Evolutionary conservation across 208 protist genomes (phyloP), one percentile per base, ranked within the genome.

Genomic region (Crithidia sp.): DNA sequence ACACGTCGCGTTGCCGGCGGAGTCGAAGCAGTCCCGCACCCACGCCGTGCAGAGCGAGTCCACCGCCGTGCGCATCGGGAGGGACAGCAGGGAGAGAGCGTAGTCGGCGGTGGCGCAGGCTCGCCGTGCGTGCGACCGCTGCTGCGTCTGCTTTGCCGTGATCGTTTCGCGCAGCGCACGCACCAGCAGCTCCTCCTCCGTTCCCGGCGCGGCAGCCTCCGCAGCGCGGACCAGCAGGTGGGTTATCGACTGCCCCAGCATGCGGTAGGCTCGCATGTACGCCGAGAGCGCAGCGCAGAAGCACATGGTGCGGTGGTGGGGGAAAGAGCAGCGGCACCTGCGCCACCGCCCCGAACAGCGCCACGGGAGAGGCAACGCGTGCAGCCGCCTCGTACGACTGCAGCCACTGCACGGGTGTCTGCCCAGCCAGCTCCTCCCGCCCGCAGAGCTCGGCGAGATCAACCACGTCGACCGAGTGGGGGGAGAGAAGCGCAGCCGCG

Each of bases 11-110:
- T 28, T 28, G 28, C 43, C 43, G 17, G 40, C 65, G 37, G 47
- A 49, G 41, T 39, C 7, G 59, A 78, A 67, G 58, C 73, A 78
- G 52, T 78, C 73, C 7, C 73, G 56, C 58, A 78, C 52, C 73
- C 73, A 78, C 44, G 73, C 73, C 0, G 41, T 13, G 6, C 43
- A 41, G 36, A 78, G 53, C 40, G n/a, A 19, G 16, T 78, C 73
- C 39, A 62, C 53, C 3, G 65, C 66, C 14, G n/a, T 12, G 12
- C 73, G 73, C 39, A 71, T 41, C 9, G 69, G 39, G n/a, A 67
- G 59, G 2, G 73, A 49, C 10, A 55, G 52, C 39, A 78, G 66
- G 39, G 73, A 72, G 44, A 71, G 50, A n/a, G 66, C 65, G 52
- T 71, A 78, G 52, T 78, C 66, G 28, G 53, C 73, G 10, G 73